phyloP scores from a whole-genome alignment of 164 flowering plant species.

The Annona cherimola region DNA sequence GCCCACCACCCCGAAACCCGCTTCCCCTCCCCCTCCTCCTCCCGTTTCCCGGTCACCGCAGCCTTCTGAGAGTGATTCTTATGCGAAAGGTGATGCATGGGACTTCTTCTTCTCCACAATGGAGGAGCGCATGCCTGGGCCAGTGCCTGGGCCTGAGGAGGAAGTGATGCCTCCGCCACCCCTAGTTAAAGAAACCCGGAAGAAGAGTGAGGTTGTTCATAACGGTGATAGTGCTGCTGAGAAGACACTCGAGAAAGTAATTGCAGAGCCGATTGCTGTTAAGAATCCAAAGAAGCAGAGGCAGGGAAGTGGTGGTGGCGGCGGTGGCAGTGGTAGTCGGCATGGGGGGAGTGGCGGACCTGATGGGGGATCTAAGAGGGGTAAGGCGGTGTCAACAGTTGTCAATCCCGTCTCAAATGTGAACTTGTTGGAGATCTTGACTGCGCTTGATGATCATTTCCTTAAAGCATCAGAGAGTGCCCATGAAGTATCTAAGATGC shows the following conservation, averaged over 20 bases:
- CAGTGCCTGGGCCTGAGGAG: constrained; percentile 27
- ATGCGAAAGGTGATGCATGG: constrained; percentile 43
- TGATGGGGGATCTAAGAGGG: constrained; percentile 25
- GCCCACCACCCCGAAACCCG: constrained; percentile 29
- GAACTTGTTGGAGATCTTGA: constrained; percentile 48
- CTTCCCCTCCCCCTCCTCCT: constrained; percentile 19
- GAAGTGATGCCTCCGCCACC: background rate
- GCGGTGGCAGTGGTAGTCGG: background rate
- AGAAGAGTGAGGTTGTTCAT: constrained; percentile 11
- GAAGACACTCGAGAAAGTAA: constrained; percentile 16
- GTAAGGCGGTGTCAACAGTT: constrained; percentile 8
- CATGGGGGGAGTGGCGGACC: constrained; percentile 28
- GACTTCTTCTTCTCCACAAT: constrained; percentile 52
- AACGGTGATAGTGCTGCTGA: constrained; percentile 24
- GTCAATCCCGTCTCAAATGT: constrained; percentile 23
- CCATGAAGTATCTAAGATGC: constrained; percentile 87
- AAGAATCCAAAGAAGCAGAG: constrained; percentile 24
- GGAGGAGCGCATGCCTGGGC: constrained; percentile 34
- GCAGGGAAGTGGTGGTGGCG: constrained; percentile 9
- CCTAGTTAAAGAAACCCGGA: constrained; percentile 14
- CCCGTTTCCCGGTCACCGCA: constrained; percentile 27
- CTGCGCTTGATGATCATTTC: constrained; percentile 68
- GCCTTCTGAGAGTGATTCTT: constrained; percentile 24
- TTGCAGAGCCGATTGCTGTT: constrained; percentile 11
- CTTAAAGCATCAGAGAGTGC: constrained; percentile 77